Evolutionary conservation across 2,329 filamentous ascomycete species (phyloP), one percentile per base, ranked within the genome.

Genomic region (Moelleriella libera): DNA sequence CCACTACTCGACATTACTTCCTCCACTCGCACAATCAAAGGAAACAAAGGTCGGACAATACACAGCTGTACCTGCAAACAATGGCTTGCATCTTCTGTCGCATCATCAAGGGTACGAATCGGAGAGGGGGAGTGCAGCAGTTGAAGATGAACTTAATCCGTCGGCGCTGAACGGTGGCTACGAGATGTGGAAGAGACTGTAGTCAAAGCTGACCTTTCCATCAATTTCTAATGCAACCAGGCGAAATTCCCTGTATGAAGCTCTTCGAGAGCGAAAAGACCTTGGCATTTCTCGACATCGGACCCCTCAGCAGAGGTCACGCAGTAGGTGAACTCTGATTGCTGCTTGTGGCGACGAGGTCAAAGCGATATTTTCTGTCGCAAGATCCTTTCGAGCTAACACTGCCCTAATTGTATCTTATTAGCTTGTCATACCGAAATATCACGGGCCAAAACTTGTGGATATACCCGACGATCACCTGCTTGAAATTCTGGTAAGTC

Each of bases 171-270:
- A 21, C 21, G 21, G 21, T 21, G 21, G 21, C 21, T 21, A 21
- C 21, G 21, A 21, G 21, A 21, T 21, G 21, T 21, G 21, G 21
- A 21, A 21, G 21, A 21, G 21, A 21, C 21, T 21, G 21, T 21
- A 21, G 21, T 21, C 21, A 21, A 21, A 3, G 21, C 21, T 21
- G 21, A 21, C 21, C 21, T 21, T 21, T 21, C 21, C 21, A 21
- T 21, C 21, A 21, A 4, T 43, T n/a, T 7, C 42, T 11, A 29
- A 30, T 44, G 44, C 30, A 9, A 6, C 6, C 58, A 96, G 89
- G 89, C 55, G 90, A 97, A 52, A 96, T 98, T 64, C 92, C 92
- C 45, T 90, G 81, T 57, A 83, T 97, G 74, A 98, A 96, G 77
- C 82, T 98, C 68, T 89, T 87, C 63, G 92, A 98, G 70, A 92